Evolutionary conservation across 768 basidiomycete genomes (phyloP), one percentile per base, ranked within the genome.

Genomic region (Suillus brevipes): DNA sequence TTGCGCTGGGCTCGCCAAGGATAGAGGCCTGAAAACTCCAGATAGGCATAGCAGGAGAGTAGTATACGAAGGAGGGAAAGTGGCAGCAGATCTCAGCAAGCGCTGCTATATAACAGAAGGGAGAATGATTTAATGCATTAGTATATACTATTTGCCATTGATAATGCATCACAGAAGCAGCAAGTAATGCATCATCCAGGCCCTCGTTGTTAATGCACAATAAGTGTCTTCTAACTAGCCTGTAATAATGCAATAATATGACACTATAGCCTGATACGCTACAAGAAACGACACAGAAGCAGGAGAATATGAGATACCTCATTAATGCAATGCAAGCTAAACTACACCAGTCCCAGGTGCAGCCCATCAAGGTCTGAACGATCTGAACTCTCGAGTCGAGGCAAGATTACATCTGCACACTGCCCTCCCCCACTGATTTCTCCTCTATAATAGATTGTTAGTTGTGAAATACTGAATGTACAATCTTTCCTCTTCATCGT

Each of bases 261-360:
- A 47, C 45, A 47, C 4, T 47, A 47, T 47, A 47, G 45, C 45
- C 45, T 47, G 45, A n/a, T 40, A 85, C 86, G 25, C 80, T 99
- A 56, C 94, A 97, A 75, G 90, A 90, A 52, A 93, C 94, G 38
- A 92, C 98, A 68, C 83, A 88, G 80, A 99, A 98, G 80, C 88
- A 94, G 77, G 94, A 96, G 49, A 95, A 95, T 75, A 83, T 92
- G 80, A 89, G 85, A 72, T 88, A 86, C 71, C 75, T 97, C 61
- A 75, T 91, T 34, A 85, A 83, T 68, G 81, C 94, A 43, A 84
- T 96, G 78, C 92, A 96, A 76, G 75, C 78, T 69, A 89, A 87
- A 72, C 68, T 87, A 65, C 71, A 78, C 64, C 71, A 78, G 64
- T 43, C 69, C 14, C 68, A 69, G 55, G 12, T 43, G 14, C 60